phyloP scores from a whole-genome alignment of 2,329 filamentous ascomycete species.

The Ophiosphaerella korrae region DNA sequence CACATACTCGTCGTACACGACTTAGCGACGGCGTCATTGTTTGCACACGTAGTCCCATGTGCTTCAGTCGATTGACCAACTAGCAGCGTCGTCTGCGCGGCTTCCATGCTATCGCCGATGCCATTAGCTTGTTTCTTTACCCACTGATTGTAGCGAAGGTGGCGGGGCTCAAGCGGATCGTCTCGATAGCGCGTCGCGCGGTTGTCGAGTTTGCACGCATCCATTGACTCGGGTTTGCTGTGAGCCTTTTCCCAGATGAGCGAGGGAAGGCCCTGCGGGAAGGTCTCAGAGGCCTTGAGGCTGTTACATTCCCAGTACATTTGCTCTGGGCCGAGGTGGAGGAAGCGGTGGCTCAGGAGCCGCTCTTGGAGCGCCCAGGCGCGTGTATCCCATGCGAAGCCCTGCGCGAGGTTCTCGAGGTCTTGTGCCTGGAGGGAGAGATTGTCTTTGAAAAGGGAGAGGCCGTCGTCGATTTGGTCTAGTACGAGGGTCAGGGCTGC shows the following conservation, averaged over 20 bases:
- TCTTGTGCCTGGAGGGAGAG: neutral
- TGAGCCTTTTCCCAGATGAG: slow-evolving; percentile 47
- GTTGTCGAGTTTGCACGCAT: neutral
- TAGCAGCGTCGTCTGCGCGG: slow-evolving; percentile 18
- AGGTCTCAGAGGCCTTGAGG: slow-evolving; percentile 45
- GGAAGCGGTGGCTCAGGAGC: slow-evolving; percentile 40
- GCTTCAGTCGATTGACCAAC: neutral
- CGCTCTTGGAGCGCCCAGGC: slow-evolving; percentile 45
- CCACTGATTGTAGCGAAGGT: slow-evolving; percentile 19
- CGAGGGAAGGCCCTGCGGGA: slow-evolving; percentile 39
- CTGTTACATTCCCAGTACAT: slow-evolving; percentile 47
- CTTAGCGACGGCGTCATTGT: neutral
- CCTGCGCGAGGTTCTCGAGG: slow-evolving; percentile 9
- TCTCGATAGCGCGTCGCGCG: neutral
- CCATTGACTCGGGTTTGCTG: slow-evolving; percentile 12
- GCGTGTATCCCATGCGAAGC: slow-evolving; percentile 43
- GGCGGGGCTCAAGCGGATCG: neutral
- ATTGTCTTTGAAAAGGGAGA: neutral
- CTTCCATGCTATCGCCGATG: slow-evolving; percentile 17
- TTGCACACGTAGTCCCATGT: neutral
- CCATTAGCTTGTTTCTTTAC: slow-evolving; percentile 28
- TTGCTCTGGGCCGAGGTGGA: slow-evolving; percentile 40
- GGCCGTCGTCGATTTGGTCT: slow-evolving; percentile 10
- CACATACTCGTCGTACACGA: neutral
- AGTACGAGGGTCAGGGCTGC: slow-evolving; percentile 39